Percentiles rank a stretch among this genome's conserved stretches.
Evolutionary conservation across 192 early-diverging fungal species (phyloP).

Genomic region (Gonapodya prolifera): DNA sequence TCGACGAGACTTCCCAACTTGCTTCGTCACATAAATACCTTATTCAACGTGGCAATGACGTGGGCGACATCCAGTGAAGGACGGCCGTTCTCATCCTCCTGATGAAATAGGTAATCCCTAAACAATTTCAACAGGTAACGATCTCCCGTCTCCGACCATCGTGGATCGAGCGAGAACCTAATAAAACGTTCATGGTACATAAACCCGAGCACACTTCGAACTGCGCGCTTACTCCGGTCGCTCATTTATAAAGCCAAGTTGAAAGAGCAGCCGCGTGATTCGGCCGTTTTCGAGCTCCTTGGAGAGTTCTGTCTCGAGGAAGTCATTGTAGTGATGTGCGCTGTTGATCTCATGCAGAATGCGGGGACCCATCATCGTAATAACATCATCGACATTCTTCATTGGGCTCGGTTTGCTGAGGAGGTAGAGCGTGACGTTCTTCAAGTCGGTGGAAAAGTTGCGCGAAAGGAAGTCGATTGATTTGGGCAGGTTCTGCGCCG

Average conservation of each 20-base stretch:
- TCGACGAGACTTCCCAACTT: background rate
- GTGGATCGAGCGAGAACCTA: constrained; percentile 76
- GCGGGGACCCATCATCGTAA: constrained; percentile 61
- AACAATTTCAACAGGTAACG: constrained; percentile 95
- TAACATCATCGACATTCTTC: constrained; percentile 67
- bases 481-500: constrained; percentile 57
- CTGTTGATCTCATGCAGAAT: constrained; percentile 67
- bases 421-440: constrained; percentile 67
- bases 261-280: constrained; percentile 71
- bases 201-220: background rate
- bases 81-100: constrained; percentile 63
- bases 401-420: constrained; percentile 57
- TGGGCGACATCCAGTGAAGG: constrained; percentile 86
- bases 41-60: constrained; percentile 87
- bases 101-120: constrained; percentile 96
- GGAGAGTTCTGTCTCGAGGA: constrained; percentile 61
- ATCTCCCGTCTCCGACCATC: constrained; percentile 97
- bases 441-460: constrained; percentile 65
- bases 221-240: constrained; percentile 53
- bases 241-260: constrained; percentile 89
- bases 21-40: constrained; percentile 34
- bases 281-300: constrained; percentile 88
- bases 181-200: background rate
- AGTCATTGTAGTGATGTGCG: constrained; percentile 64
- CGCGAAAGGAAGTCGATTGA: constrained; percentile 65